These are phyloP conservation scores for Cucumis sativus DNA, from an alignment of 306 rosid species.

Conservation along the genomic window DNA sequence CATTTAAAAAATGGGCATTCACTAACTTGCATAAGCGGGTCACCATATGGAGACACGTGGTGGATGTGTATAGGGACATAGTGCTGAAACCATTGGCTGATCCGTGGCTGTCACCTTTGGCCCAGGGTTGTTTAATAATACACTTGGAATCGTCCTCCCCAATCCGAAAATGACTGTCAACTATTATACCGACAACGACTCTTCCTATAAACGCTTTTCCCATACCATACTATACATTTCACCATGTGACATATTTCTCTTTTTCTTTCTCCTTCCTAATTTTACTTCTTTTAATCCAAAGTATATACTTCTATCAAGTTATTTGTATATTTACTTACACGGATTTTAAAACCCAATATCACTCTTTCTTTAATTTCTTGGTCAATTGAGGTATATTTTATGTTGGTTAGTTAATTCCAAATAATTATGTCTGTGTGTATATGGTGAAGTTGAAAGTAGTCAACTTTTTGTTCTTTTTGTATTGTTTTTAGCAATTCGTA, in stretches of 20 bases:
- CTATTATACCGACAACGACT: neutral
- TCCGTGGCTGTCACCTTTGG: neutral
- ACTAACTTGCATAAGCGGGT: neutral
- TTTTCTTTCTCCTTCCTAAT: no score
- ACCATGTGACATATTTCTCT: neutral
- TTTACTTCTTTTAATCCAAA: no score
- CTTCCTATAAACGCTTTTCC: neutral
- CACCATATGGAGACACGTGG: neutral
- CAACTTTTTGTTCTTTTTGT: neutral
- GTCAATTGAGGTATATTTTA: no score
- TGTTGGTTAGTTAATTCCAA: no score
- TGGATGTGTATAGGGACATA: neutral
- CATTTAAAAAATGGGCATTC: neutral
- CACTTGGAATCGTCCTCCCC: neutral
- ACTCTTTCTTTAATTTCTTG: no score
- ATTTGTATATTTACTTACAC: no score
- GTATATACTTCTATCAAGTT: no score
- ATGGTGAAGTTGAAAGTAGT: neutral
- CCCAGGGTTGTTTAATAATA: neutral
- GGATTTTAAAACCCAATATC: no score
- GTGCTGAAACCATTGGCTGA: neutral
- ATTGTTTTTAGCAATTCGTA: neutral
- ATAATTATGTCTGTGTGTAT: no score
- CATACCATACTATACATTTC: neutral
- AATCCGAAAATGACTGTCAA: neutral